Evolutionary conservation across 176 grass and related monocot species (phyloP).

Genomic region (Aegilops longissima): DNA sequence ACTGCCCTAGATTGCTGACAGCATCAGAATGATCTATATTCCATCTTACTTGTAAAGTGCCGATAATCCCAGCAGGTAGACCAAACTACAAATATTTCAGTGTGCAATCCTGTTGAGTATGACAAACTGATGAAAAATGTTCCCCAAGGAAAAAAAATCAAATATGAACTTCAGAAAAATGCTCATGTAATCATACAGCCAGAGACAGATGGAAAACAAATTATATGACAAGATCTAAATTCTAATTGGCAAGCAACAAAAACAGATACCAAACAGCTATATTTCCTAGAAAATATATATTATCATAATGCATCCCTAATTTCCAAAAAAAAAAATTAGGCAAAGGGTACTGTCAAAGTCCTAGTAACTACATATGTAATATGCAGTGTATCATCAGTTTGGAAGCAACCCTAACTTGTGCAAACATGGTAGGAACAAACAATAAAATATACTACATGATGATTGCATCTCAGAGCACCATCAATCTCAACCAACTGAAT

Average conservation of each 20-base stretch:
- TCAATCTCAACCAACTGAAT: constrained; percentile 2
- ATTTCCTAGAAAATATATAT: neutral
- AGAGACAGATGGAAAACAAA: constrained; percentile 8
- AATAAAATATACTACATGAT: neutral
- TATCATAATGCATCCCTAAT: neutral
- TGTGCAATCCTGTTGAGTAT: constrained; percentile 73
- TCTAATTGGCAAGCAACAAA: neutral
- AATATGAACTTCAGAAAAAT: constrained; percentile 38
- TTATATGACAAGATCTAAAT: neutral
- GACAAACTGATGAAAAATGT: constrained; percentile 58
- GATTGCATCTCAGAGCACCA: neutral
- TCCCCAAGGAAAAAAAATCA: constrained; percentile 43
- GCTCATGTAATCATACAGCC: constrained; percentile 19
- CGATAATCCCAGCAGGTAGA: constrained; percentile 62
- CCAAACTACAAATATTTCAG: constrained; percentile 63
- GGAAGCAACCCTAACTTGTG: neutral
- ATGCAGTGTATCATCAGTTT: neutral
- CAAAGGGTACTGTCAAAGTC: neutral
- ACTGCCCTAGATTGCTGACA: constrained; percentile 45
- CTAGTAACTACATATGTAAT: neutral
- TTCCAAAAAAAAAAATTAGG: neutral
- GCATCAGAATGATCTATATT: constrained; percentile 71
- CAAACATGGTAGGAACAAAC: neutral
- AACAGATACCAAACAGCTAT: neutral
- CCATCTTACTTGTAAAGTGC: constrained; percentile 69